Conservation (phyloP, 2,329 filamentous ascomycete species). For the Lachnellula suecica region DNA sequence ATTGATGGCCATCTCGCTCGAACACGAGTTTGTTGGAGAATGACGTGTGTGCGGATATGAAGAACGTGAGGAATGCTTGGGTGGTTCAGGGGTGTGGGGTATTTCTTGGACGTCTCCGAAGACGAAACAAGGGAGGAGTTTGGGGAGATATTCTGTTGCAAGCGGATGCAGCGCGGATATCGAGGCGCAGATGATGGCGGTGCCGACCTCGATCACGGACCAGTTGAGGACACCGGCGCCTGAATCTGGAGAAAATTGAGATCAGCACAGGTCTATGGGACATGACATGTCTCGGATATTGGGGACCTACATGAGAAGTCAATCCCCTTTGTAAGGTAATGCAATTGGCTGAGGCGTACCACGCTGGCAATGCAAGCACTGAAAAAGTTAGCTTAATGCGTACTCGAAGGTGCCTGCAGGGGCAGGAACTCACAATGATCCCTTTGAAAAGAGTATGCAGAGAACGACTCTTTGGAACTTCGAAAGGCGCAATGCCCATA, state of each 20-base stretch:
- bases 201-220: slow-evolving; percentile 25
- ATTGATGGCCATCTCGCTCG: no score
- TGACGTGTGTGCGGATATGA: no score
- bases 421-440: slow-evolving; percentile 14
- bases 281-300: no score
- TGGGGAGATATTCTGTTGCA: no score
- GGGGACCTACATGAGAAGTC: slow-evolving; percentile 15
- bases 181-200: neutral
- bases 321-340: slow-evolving; percentile 1
- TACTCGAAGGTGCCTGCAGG: neutral
- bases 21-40: no score
- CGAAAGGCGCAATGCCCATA: slow-evolving; percentile 17
- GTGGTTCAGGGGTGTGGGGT: no score
- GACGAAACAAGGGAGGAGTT: no score
- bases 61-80: no score
- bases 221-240: slow-evolving; percentile 33
- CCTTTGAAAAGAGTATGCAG: slow-evolving; percentile 12
- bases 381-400: neutral
- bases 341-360: slow-evolving; percentile 10
- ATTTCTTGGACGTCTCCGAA: no score
- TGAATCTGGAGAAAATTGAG: no score
- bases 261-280: no score
- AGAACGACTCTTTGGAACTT: slow-evolving; percentile 12
- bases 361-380: slow-evolving; percentile 21
- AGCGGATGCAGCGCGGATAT: neutral